Base-by-base conservation (phyloP, 495 filamentous ascomycete genomes). In the Cenococcum geophilum region DNA sequence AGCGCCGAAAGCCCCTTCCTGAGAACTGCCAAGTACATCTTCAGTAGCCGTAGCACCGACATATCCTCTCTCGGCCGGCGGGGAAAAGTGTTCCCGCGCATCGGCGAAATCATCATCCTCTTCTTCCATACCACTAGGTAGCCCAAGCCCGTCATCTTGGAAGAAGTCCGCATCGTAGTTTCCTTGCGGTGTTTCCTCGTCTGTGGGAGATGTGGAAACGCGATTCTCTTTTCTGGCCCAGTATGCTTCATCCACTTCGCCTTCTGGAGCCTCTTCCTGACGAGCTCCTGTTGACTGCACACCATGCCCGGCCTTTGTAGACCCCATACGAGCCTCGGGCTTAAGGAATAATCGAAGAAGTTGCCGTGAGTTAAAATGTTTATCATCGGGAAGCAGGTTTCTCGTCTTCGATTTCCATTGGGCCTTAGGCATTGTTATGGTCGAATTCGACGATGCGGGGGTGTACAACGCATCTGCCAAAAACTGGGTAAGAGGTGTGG, bases 161-260 rank as follows among this genome's bases (percentile, higher is more conserved):
- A 97, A 99, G 82, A 97, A 99, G 66, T 97, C 89, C 49, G 95
- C 93, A 75, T 97, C 91, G 72, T 97, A 99, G 68, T 93, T 78
- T 49, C 84, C 86, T 43, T 77, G 71, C 72, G 70, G 84, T 10
- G 72, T 77, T 8, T 76, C 78, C 14, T 77, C 88, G 60, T 86
- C 77, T 0, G 79, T 79, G 12, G 76, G 72, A 3, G 70, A 70
- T 5, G 72, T 75, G 27, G 78, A 76, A 35, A 77, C 76, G 63
- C 74, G 70, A 57, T 76, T 76, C 54, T 92, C 85, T 69, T 91
- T 86, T 45, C 81, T 83, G 0, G 93, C 95, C 93, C 95, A 99
- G 77, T 92, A 97, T 45, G 86, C 92, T 70, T 96, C 93, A 70
- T 97, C 89, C 79, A 96, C 88, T 27, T 96, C 89, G 16, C 79